Evolutionary conservation across 1,139 yeast species (phyloP).

Genomic region (Blastobotrys apis): DNA sequence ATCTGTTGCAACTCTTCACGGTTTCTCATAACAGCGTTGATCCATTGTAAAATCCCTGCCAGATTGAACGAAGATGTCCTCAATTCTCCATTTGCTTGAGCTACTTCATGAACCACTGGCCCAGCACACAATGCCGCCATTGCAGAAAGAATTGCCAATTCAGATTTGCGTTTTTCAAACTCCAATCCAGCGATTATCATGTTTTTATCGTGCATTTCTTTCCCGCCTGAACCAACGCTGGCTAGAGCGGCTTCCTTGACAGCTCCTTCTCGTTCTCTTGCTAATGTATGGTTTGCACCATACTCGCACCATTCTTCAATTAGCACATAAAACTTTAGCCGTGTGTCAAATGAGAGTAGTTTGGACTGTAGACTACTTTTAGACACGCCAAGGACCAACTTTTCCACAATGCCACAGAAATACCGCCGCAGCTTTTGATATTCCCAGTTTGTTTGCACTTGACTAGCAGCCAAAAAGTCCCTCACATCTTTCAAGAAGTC

Average conservation of each 20-base stretch:
- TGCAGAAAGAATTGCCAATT: constrained; percentile 68
- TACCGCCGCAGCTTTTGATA: constrained; percentile 75
- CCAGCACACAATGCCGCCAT: constrained; percentile 75
- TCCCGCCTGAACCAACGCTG: constrained; percentile 17
- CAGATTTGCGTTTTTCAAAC: constrained; percentile 69
- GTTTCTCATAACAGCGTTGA: constrained; percentile 59
- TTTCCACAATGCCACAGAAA: constrained; percentile 73
- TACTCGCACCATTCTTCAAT: constrained; percentile 94
- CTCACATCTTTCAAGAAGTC: constrained; percentile 63
- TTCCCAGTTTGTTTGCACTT: constrained; percentile 62
- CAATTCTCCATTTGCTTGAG: constrained; percentile 1
- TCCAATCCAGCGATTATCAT: constrained; percentile 72
- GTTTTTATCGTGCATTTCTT: constrained; percentile 36
- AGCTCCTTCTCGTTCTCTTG: constrained; percentile 61
- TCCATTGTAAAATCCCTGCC: constrained; percentile 68
- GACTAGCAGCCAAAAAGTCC: constrained; percentile 52
- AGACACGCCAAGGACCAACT: constrained; percentile 53
- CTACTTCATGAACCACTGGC: constrained; percentile 22
- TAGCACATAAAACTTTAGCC: constrained; percentile 76
- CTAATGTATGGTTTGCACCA: constrained; percentile 59
- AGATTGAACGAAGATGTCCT: constrained; percentile 60
- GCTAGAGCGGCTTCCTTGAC: constrained; percentile 44
- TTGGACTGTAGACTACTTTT: constrained; percentile 38
- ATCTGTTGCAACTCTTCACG: constrained; percentile 56
- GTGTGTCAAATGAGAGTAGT: constrained; percentile 80